These are phyloP conservation scores for Blastobotrys ciferrii DNA, from an alignment of 1,139 yeast genomes.

Conservation along the genomic window DNA sequence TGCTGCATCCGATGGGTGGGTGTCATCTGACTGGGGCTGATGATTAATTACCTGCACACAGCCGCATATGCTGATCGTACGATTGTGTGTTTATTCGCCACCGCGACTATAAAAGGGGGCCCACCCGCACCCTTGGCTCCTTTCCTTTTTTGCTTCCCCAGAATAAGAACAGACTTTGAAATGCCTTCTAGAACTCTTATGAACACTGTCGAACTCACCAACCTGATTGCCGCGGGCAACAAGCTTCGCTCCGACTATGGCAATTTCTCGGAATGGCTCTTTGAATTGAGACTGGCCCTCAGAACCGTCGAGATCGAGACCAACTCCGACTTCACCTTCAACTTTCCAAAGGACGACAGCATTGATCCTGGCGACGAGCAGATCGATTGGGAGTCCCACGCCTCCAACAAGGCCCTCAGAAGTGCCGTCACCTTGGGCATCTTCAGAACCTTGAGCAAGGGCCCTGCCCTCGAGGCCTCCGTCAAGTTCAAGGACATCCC, in stretches of 20 bases:
- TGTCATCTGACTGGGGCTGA: background rate
- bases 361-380: background rate
- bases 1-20: background rate
- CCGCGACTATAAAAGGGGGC: slow-evolving; percentile 1
- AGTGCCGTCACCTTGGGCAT: slow-evolving; percentile 2
- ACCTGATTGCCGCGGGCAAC: slow-evolving; percentile 1
- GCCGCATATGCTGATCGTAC: background rate
- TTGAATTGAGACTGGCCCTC: slow-evolving; percentile 2
- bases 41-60: background rate
- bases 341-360: background rate
- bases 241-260: slow-evolving; percentile 3
- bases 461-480: background rate
- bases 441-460: background rate
- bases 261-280: slow-evolving; percentile 1
- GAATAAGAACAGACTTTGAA: background rate
- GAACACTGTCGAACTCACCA: background rate
- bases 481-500: slow-evolving; percentile 1
- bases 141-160: background rate
- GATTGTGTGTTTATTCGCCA: background rate
- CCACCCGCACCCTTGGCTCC: background rate
- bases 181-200: background rate
- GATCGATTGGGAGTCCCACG: slow-evolving; percentile 3
- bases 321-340: slow-evolving; percentile 3
- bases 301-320: slow-evolving; percentile 1
- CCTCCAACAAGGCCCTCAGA: background rate